phyloP scores from a whole-genome alignment of 2,329 filamentous ascomycete species.

The Aspergillus calidoustus region DNA sequence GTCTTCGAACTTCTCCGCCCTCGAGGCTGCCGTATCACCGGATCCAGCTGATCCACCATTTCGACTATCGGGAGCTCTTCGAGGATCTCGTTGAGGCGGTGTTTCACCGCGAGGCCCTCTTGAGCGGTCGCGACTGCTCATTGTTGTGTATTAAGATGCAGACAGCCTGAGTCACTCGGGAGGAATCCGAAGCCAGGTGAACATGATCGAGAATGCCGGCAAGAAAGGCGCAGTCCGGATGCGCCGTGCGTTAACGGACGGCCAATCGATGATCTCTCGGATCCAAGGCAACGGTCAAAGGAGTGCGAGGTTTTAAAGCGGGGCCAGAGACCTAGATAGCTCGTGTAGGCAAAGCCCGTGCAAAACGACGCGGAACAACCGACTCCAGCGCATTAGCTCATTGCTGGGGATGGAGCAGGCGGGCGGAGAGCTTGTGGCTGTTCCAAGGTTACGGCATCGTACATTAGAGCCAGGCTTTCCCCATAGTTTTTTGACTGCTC shows the following conservation, averaged over 20 bases:
- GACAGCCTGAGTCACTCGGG: constrained; percentile 32
- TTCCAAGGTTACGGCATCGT: constrained; percentile 6
- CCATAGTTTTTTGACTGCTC: neutral
- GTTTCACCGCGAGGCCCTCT: constrained; percentile 37
- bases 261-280: constrained; percentile 12
- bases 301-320: neutral
- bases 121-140: constrained; percentile 44
- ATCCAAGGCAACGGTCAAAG: constrained; percentile 13
- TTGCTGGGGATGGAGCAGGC: constrained; percentile 32
- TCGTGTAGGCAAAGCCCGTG: constrained; percentile 3
- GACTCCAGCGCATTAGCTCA: constrained; percentile 33
- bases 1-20: constrained; percentile 90
- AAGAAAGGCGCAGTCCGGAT: constrained; percentile 20
- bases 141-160: constrained; percentile 30
- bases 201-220: constrained; percentile 36
- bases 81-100: constrained; percentile 37
- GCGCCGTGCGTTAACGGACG: constrained; percentile 14
- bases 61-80: constrained; percentile 40
- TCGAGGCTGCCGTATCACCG: constrained; percentile 41
- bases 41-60: constrained; percentile 33
- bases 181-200: constrained; percentile 33
- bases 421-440: constrained; percentile 32
- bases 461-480: constrained; percentile 9
- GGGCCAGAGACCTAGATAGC: constrained; percentile 8
- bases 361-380: constrained; percentile 18